Base-by-base conservation (phyloP, 148 eudicot genomes). In the Rhododendron griersonianum region DNA sequence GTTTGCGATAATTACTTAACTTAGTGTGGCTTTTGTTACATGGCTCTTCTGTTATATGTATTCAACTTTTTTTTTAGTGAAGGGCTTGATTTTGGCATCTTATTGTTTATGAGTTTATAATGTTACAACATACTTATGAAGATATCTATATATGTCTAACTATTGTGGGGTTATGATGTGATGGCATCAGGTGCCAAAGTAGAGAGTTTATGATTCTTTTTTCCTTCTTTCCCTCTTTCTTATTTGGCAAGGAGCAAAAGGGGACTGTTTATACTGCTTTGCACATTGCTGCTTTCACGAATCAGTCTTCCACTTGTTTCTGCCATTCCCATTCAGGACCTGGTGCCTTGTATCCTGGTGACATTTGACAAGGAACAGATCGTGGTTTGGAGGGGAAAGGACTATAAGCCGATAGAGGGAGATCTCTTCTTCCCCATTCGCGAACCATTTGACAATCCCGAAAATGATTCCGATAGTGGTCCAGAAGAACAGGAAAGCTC, bases 341-440 rank as follows among this genome's bases (percentile, higher is more conserved):
- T 95, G 86, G 99, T 96, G 84, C 98, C 98, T 10, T 96, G 98
- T 86, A 78, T 92, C 37, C 90, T 92, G 57, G 96, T 97, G 30
- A 91, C 98, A 61, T 95, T 96, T 87, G 90, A 87, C 44, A 97
- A 97, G 88, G 96, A 94, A 85, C 99, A 97, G 86, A 87, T 97
- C 78, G 98, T 97, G 53, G 81, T 93, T 16, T 97, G 99, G 99
- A 91, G 98, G 87, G 99, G 98, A 71, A 85, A 90, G 39, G 83
- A 93, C 82, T 93, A 94, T 82, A 87, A 91, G 83, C 94, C 92
- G 11, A 35, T 25, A 44, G 90, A 92, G 80, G 95, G 87, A 14
- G 91, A 91, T 39, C 73, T 86, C 83, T 90, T 91, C 75, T 91
- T 90, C 74, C 78, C 86, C 0, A 93, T 88, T 10, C 91, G 90